phyloP scores from a whole-genome alignment of 257 asterid species.

The Solanum clarkiae region DNA sequence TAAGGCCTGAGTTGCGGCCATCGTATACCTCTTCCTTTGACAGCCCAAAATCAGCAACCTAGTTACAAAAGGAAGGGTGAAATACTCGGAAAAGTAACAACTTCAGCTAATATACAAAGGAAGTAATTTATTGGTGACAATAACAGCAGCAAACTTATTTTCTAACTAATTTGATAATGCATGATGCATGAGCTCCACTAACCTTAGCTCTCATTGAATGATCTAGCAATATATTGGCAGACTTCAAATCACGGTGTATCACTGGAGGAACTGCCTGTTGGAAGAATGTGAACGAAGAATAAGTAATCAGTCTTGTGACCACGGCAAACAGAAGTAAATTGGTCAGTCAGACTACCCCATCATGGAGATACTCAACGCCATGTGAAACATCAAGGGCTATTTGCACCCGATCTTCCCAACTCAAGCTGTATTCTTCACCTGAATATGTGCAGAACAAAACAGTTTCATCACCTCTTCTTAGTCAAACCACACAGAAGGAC shows the following conservation, averaged over 20 bases:
- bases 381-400: slow-evolving; percentile 89
- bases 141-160: not conserved
- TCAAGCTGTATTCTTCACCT: slow-evolving; percentile 60
- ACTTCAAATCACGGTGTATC: slow-evolving; percentile 78
- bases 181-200: not conserved
- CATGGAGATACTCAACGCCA: slow-evolving; percentile 93
- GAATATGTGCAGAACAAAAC: slow-evolving; percentile 1
- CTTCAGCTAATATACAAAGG: not conserved
- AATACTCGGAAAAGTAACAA: not conserved
- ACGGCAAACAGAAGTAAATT: not conserved
- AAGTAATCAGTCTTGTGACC: not conserved
- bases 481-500: slow-evolving; percentile 2
- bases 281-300: slow-evolving; percentile 10
- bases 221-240: slow-evolving; percentile 82
- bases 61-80: slow-evolving; percentile 1
- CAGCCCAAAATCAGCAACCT: slow-evolving; percentile 99
- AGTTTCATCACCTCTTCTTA: not conserved
- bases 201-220: slow-evolving; percentile 87
- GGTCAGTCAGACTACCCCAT: slow-evolving; percentile 57
- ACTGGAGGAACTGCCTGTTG: slow-evolving; percentile 93
- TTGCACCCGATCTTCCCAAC: slow-evolving; percentile 90
- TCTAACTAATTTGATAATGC: not conserved
- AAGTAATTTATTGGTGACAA: not conserved
- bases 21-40: slow-evolving; percentile 83
- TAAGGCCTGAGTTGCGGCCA: slow-evolving; percentile 75